These are phyloP conservation scores for Lophiotrema nucula DNA, from an alignment of 495 filamentous ascomycete genomes.

Conservation along the genomic window DNA sequence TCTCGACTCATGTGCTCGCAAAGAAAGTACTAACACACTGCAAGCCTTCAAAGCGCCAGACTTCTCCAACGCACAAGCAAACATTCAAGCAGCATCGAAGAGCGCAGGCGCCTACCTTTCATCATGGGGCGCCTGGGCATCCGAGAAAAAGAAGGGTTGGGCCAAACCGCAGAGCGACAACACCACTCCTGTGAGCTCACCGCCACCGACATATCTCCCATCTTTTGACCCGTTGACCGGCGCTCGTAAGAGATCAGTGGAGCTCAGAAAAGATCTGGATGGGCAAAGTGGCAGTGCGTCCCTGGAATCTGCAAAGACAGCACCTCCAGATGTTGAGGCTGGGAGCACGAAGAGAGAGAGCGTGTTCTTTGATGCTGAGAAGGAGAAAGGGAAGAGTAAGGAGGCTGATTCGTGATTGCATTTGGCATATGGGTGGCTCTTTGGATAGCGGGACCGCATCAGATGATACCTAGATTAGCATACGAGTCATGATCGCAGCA, in stretches of 20 bases:
- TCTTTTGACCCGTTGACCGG: not conserved
- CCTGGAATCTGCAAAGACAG: not conserved
- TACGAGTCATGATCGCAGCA: no score
- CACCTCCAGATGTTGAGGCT: conserved; percentile 9
- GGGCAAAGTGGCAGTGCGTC: not conserved
- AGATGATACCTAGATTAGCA: no score
- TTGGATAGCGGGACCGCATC: no score
- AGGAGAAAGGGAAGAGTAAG: conserved; percentile 6
- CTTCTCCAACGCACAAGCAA: conserved; percentile 63
- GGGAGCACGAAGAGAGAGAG: conserved; percentile 12
- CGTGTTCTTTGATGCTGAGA: conserved; percentile 27
- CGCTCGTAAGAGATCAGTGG: conserved; percentile 12
- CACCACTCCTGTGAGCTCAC: not conserved
- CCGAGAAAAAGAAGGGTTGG: conserved; percentile 62
- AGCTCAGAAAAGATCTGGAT: conserved; percentile 21
- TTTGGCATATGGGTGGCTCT: no score
- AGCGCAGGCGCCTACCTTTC: conserved; percentile 85
- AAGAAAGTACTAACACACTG: conserved; percentile 9
- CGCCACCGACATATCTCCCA: no score
- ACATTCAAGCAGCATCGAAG: conserved; percentile 63
- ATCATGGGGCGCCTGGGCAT: conserved; percentile 93
- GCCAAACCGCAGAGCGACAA: not conserved
- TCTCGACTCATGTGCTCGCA: not conserved
- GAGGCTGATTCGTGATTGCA: not conserved
- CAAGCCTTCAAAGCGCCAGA: conserved; percentile 52